Percentiles rank a stretch among this genome's conserved stretches.
phyloP scores from a whole-genome alignment of 2,329 filamentous ascomycete genomes.

The Fusarium graminum region DNA sequence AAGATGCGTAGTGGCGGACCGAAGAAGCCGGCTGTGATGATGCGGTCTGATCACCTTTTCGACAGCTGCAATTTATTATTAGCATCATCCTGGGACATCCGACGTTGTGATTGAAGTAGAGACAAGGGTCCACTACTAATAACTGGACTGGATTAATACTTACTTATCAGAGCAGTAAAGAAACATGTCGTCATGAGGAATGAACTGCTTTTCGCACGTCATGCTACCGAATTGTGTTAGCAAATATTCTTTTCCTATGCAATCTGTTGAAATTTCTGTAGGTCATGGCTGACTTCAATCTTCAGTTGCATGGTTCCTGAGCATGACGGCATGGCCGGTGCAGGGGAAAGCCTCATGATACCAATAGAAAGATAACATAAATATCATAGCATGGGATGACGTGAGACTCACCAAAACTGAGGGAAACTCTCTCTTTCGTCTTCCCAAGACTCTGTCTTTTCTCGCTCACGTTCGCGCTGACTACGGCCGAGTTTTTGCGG shows the following conservation, averaged over 20 bases:
- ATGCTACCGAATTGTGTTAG: conserved; percentile 61
- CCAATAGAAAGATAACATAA: conserved; percentile 23
- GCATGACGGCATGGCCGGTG: conserved; percentile 37
- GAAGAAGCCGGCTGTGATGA: conserved; percentile 48
- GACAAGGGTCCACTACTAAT: conserved; percentile 33
- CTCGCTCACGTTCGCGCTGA: conserved; percentile 64
- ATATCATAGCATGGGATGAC: conserved; percentile 18
- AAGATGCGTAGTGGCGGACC: conserved; percentile 51
- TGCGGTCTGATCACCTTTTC: conserved; percentile 64
- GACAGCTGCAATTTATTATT: conserved; percentile 60
- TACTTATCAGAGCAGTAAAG: conserved; percentile 75
- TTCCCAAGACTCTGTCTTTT: conserved; percentile 65
- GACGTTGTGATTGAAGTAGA: conserved; percentile 16
- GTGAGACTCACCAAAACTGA: conserved; percentile 70
- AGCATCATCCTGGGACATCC: conserved; percentile 34
- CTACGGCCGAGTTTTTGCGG: conserved; percentile 65
- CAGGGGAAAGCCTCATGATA: conserved; percentile 24
- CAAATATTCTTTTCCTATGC: conserved; percentile 10
- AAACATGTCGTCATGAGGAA: conserved; percentile 67
- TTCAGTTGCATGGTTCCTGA: conserved; percentile 30
- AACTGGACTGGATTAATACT: conserved; percentile 51
- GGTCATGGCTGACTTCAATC: conserved; percentile 6
- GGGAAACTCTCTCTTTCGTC: conserved; percentile 74
- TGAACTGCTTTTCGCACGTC: conserved; percentile 76
- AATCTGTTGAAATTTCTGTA: neutral